Evolutionary conservation across 192 early-diverging fungal genomes (phyloP).

Genomic region (Mortierella alpina): DNA sequence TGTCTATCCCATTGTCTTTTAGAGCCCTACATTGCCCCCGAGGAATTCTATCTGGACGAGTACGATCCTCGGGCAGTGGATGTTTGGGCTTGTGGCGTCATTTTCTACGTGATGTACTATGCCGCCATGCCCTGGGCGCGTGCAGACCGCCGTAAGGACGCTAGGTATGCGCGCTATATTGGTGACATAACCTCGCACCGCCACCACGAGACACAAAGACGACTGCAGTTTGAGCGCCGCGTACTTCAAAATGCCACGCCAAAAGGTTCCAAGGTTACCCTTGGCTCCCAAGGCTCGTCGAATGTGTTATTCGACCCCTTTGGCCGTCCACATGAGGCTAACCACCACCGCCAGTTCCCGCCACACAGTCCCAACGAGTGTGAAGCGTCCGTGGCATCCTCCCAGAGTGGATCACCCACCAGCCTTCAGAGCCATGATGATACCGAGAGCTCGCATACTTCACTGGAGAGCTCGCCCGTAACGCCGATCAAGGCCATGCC

Average conservation of each 20-base stretch:
- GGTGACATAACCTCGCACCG: conserved; percentile 30
- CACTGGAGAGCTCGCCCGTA: conserved; percentile 2
- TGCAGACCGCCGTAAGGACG: conserved; percentile 37
- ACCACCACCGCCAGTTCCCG: conserved; percentile 20
- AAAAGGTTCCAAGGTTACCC: too few species aligned
- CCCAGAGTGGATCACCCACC: neutral
- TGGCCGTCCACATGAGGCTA: conserved; percentile 7
- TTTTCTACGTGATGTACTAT: conserved; percentile 48
- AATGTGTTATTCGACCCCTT: neutral
- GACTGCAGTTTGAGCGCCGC: conserved; percentile 19
- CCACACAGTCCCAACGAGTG: conserved; percentile 2
- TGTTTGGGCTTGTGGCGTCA: conserved; percentile 48
- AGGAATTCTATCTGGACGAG: conserved; percentile 69
- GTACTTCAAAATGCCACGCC: neutral
- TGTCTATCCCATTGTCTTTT: conserved; percentile 63
- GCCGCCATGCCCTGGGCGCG: conserved; percentile 51
- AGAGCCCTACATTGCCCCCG: conserved; percentile 89
- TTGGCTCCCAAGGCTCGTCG: neutral
- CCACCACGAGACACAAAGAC: conserved; percentile 13
- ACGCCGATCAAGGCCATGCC: neutral
- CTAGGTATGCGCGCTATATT: conserved; percentile 18
- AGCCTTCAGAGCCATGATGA: neutral
- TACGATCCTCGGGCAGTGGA: conserved; percentile 77
- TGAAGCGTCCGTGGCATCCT: neutral
- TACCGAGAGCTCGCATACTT: conserved; percentile 5